Base-by-base conservation (phyloP, 352 stramenopile species). In the Globisporangium apiculatum region DNA sequence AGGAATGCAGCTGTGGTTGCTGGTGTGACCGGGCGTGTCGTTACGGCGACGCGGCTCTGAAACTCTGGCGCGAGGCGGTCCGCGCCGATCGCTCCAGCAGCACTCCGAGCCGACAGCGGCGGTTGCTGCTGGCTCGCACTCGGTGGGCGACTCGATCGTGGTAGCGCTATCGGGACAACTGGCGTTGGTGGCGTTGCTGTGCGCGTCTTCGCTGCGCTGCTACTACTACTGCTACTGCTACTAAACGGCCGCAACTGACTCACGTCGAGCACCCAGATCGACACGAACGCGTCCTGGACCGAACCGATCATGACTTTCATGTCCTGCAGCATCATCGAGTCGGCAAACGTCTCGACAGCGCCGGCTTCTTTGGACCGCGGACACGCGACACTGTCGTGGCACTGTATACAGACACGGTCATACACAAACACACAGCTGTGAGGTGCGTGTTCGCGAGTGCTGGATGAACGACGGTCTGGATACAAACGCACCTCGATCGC, bases 251-350 rank as follows among this genome's bases (percentile, higher is more conserved):
- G 72, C 51, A 94, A 58, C 48, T 89, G 76, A 31, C 71, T 86
- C n/a, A 86, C 62, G 45, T 94, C 83, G 15, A 94, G 60, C 2
- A 88, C 61, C 82, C 84, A 92, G 18, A 92, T 76, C 1, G 82
- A 91, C 5, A 92, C 76, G 51, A 91, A 94, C 35, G 80, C 82
- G 61, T 91, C 75, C 37, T 87, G 73, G 58, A 94, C 87, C 18
- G 82, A 91, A 18, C 71, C 82, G 17, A 83, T 80, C 76, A 92
- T 88, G 47, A 92, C 63, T 50, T 94, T 89, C 71, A 89, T 86
- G 57, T 91, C 83, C 48, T 92, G 75, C 10, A 86, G 71, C 69
- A 94, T 91, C 3, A 75, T 86, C 37, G 80, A 81, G 62, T 92
- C 84, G 4, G 72, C 77, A 31, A 87, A 79, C 24, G 68, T 64